Evolutionary conservation across 2,329 filamentous ascomycete genomes (phyloP).

Genomic region (Trichoderma koningiopsis): DNA sequence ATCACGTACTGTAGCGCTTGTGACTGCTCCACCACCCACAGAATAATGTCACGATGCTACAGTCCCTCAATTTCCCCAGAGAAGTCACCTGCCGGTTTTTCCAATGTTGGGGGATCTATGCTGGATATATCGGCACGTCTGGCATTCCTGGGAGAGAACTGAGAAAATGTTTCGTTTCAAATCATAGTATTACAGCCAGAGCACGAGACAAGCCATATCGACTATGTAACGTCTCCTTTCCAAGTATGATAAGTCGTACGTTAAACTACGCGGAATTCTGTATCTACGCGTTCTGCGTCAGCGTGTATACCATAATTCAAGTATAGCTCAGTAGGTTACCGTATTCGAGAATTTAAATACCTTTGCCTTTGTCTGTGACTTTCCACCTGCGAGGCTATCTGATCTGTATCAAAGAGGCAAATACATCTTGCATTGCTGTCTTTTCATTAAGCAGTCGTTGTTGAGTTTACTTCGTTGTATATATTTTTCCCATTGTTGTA

Average conservation of each 20-base stretch:
- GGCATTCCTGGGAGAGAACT: neutral
- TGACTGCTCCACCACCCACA: neutral
- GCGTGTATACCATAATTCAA: neutral
- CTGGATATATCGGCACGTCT: neutral
- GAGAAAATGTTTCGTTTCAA: neutral
- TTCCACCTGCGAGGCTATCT: neutral
- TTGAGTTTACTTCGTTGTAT: neutral
- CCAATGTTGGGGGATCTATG: neutral
- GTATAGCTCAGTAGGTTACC: neutral
- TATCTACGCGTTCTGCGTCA: neutral
- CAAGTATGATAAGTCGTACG: neutral
- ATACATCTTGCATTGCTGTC: neutral
- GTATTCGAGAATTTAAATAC: neutral
- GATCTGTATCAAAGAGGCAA: neutral
- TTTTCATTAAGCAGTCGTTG: neutral
- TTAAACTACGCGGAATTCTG: neutral
- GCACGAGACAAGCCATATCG: neutral
- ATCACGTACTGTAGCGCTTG: neutral
- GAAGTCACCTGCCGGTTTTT: neutral
- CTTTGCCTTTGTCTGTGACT: neutral
- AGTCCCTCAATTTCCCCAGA: neutral
- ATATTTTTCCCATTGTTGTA: neutral
- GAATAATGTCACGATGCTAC: neutral
- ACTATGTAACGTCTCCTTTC: slow-evolving; percentile 15
- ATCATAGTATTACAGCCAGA: neutral